Evolutionary conservation across 345 rosid species (phyloP), one percentile per base, ranked within the genome.

Genomic region (Arabis alpina): DNA sequence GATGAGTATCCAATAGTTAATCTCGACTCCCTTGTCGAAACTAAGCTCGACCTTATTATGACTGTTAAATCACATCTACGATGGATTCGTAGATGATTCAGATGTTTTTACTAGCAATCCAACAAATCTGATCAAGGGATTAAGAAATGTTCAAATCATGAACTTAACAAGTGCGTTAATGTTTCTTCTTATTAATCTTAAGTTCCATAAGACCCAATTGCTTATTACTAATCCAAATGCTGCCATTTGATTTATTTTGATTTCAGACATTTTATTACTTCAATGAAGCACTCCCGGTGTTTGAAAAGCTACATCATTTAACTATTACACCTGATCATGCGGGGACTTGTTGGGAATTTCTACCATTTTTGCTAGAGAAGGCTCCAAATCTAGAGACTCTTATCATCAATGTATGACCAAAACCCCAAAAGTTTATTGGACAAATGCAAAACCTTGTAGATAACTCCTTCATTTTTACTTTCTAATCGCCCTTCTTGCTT

Each of bases 131-230:
- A 10, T 62, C 4, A 45, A 62, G 2, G 50, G 52, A 51, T 61
- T 61, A 61, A 61, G 47, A 19, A 56, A 56, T 45, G 64, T 68
- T 44, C 55, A 55, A 24, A 10, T 8, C 37, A 19, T 55, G n/a
- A 10, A 34, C 64, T 57, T 68, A 50, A 34, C 32, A 15, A 9
- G 0, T 32, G 7, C 36, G 23, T 19, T 19, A 3, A 28, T 3
- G 4, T 28, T 28, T 3, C 32, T 28, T 27, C 30, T 27, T 27
- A 27, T 27, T 28, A 28, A 3, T 28, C 23, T 19, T 19, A 19
- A 19, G 23, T 19, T 0, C 23, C 23, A 19, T 19, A 19, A 19
- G 23, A 19, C 23, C 23, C 23, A 19, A 19, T 19, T 19, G 23
- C 23, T 19, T 19, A 32, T 32, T 32, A 5, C 36, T 32, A 32